Evolutionary conservation across 345 rosid genomes (phyloP), one percentile per base, ranked within the genome.

Genomic region (Clausena lansium): DNA sequence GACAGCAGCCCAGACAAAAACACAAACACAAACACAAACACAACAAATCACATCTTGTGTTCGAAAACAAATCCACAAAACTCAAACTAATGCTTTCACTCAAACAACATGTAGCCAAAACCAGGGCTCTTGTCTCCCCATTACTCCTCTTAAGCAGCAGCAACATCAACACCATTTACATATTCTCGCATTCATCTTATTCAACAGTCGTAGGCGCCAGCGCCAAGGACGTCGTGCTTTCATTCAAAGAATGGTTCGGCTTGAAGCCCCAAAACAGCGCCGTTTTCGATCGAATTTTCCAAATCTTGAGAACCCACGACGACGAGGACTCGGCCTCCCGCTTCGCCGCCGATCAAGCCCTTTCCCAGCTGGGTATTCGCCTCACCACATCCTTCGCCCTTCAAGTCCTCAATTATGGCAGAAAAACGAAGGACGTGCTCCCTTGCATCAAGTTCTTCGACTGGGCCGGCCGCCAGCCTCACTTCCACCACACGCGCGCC

Each of bases 381-480:
- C 85, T 93, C 45, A 59, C 88, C 20, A 95, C 90, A 81, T n/a
- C 66, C 4, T 58, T 92, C 25, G 97, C 92, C 2, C 88, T 91
- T 30, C 81, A 85, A 35, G 97, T 92, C 28, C 91, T 96, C 66
- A 7, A 39, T 7, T 82, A 92, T 64, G 91, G 89, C 5, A 45
- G 3, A 22, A 82, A 73, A 25, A 47, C 78, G 79, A 38, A 78
- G 11, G 89, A 88, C 36, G 85, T 94, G 54, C 83, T 90, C 19
- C 84, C 91, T 9, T 94, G 98, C 73, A 86, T 96, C 77, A 87
- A 86, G 76, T 92, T 96, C 90, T 94, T 92, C 82, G 99, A 92
- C 58, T 96, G 99, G 99, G 97, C 92, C 2, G 97, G 97, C 24
- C 88, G 84, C 15, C 98, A 92, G 72, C 85, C 77, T 0, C 87